These are phyloP conservation scores for Sphaerostilbella broomeana DNA, from an alignment of 2,329 filamentous ascomycete species.

Conservation along the genomic window DNA sequence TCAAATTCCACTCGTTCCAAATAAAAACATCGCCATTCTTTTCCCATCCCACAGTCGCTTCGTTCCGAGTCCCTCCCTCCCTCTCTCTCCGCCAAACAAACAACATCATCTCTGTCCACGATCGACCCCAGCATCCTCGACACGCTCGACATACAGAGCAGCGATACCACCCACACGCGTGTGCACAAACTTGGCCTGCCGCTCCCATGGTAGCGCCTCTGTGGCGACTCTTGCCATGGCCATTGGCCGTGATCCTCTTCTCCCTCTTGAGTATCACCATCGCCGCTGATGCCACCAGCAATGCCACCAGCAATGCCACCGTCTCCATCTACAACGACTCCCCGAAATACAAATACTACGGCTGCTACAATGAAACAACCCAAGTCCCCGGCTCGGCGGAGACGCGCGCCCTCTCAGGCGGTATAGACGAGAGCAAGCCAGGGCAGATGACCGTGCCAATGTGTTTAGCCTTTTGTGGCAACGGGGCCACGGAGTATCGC, in stretches of 20 bases:
- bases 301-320: slow-evolving; percentile 10
- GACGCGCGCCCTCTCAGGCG: slow-evolving; percentile 42
- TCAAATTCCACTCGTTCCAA: no score
- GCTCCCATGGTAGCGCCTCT: not conserved
- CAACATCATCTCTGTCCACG: no score
- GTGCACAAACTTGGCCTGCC: no score
- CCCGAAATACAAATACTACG: slow-evolving; percentile 42
- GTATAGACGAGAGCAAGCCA: slow-evolving; percentile 32
- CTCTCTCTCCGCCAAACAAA: no score
- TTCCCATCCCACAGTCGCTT: no score
- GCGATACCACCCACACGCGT: not conserved
- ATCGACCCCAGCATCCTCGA: no score
- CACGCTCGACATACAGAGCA: no score
- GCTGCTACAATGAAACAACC: slow-evolving; percentile 55
- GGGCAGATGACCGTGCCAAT: slow-evolving; percentile 45
- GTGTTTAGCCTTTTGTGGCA: slow-evolving; percentile 47
- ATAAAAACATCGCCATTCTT: no score
- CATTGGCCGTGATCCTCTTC: slow-evolving; percentile 11
- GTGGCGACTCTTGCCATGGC: slow-evolving; percentile 1
- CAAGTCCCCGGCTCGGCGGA: slow-evolving; percentile 33
- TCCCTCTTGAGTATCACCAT: slow-evolving; percentile 13
- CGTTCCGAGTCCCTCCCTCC: no score
- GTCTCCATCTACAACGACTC: slow-evolving; percentile 30
- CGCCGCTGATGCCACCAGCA: no score
- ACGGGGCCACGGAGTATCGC: slow-evolving; percentile 32